A percentile compares a stretch with the other conserved stretches of the same genome.
These are phyloP conservation scores for Periconia sp. DNA, from an alignment of 2,329 filamentous ascomycete genomes.

Conservation along the genomic window DNA sequence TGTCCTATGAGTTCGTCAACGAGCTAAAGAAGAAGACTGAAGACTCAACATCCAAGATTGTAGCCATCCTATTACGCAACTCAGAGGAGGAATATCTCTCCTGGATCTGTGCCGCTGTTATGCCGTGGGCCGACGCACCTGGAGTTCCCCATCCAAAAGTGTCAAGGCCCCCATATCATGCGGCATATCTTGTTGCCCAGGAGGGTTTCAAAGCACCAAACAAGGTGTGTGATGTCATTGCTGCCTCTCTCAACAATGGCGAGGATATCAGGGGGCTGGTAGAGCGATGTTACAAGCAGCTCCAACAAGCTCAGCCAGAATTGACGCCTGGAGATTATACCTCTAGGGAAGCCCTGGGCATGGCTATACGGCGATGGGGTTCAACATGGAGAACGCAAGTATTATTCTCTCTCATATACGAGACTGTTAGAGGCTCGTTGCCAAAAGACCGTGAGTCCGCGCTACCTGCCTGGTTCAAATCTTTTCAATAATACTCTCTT, in stretches of 20 bases:
- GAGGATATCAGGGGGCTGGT: conserved; percentile 69
- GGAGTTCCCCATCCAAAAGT: conserved; percentile 56
- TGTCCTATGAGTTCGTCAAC: conserved; percentile 68
- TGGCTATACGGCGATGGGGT: conserved; percentile 77
- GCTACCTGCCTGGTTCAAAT: too few species aligned
- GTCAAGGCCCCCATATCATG: conserved; percentile 38
- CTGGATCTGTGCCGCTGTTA: conserved; percentile 77
- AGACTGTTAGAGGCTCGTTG: conserved; percentile 56
- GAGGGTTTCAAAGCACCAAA: conserved; percentile 84
- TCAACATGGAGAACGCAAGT: conserved; percentile 74
- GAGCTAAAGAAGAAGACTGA: conserved; percentile 8
- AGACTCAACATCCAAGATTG: background rate
- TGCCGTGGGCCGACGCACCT: conserved; percentile 71
- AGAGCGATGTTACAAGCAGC: conserved; percentile 54
- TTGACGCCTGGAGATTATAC: conserved; percentile 50
- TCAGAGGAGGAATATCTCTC: conserved; percentile 66
- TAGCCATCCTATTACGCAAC: conserved; percentile 2
- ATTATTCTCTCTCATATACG: conserved; percentile 70
- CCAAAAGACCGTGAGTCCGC: conserved; percentile 50
- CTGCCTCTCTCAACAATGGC: conserved; percentile 67
- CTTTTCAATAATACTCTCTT: background rate
- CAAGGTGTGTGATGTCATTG: conserved; percentile 72
- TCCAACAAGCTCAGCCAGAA: conserved; percentile 52
- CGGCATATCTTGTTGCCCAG: conserved; percentile 68
- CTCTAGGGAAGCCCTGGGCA: conserved; percentile 70